Evolutionary conservation across 139 green algal genomes (phyloP), one percentile per base, ranked within the genome.

Genomic region (Chlorella sp.): DNA sequence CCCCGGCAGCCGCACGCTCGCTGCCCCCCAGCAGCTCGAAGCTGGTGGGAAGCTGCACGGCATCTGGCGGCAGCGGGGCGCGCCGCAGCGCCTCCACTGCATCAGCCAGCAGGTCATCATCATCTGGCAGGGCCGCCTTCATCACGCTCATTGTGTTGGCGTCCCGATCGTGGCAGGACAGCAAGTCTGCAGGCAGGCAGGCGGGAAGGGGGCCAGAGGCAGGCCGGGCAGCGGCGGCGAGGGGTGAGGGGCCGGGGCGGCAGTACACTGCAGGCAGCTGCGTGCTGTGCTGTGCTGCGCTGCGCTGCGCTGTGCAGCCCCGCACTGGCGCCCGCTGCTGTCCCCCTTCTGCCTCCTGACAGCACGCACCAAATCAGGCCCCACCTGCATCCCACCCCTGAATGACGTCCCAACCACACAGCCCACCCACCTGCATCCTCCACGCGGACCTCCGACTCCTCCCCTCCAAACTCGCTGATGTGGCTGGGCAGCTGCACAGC

Each of bases 381-480:
- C n/a, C n/a, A n/a, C n/a, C n/a, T n/a, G n/a, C n/a, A n/a, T n/a
- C n/a, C n/a, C n/a, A n/a, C n/a, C n/a, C n/a, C n/a, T n/a, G n/a
- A n/a, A n/a, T n/a, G n/a, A n/a, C n/a, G n/a, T n/a, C n/a, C n/a
- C n/a, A n/a, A n/a, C n/a, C n/a, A n/a, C n/a, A n/a, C n/a, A n/a
- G 5, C 24, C 34, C 57, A n/a, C 76, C 37, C 76, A 82, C 76
- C 76, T 32, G 76, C 48, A 9, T 57, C 48, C 48, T 57, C 48
- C 48, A 57, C 48, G 48, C 48, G 48, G 48, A 57, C 34, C 77
- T 68, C 80, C 79, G 57, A 75, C 21, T 91, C 64, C 24, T 83
- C 89, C 34, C 77, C 82, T 0, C 91, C 92, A 95, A 95, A 95
- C 61, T 94, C 92, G 57, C 89, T 92, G 60, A 95, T 95, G 82